Evolutionary conservation across 768 basidiomycete genomes (phyloP).

Genomic region (Boletus rubroflammeus): DNA sequence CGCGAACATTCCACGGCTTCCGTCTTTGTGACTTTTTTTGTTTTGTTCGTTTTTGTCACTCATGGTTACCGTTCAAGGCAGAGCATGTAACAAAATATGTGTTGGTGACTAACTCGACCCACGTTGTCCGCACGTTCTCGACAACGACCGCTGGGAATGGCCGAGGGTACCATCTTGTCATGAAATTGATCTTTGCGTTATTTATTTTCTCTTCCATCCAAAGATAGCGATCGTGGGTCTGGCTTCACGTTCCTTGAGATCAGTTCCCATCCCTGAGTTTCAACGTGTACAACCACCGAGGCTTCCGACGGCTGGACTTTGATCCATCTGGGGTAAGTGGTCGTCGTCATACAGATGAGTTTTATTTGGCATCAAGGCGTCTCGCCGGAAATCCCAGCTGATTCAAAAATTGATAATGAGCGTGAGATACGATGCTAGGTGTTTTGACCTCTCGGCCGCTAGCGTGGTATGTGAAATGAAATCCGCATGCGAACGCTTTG

Average conservation of each 20-base stretch:
- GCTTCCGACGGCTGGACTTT: neutral
- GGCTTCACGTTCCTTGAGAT: neutral
- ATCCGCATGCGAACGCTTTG: neutral
- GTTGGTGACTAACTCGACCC: neutral
- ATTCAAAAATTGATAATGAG: neutral
- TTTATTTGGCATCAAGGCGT: neutral
- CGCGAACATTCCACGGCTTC: constrained; percentile 2
- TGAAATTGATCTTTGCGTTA: constrained; percentile 1
- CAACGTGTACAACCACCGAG: neutral
- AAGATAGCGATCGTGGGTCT: constrained; percentile 16
- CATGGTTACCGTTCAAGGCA: neutral
- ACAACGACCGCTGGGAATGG: constrained; percentile 3
- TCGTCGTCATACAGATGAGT: neutral
- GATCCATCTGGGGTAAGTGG: neutral
- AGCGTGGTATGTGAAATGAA: constrained; percentile 4
- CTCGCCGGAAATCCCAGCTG: neutral
- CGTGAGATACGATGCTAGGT: constrained; percentile 4
- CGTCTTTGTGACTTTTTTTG: neutral
- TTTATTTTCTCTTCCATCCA: neutral
- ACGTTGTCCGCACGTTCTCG: constrained; percentile 9
- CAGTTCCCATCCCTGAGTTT: constrained; percentile 7
- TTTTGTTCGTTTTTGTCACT: neutral
- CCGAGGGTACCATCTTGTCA: constrained; percentile 1
- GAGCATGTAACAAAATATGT: neutral
- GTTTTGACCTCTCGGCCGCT: neutral